Conservation (phyloP, 768 basidiomycete species). For the Lactarius evosmus region DNA sequence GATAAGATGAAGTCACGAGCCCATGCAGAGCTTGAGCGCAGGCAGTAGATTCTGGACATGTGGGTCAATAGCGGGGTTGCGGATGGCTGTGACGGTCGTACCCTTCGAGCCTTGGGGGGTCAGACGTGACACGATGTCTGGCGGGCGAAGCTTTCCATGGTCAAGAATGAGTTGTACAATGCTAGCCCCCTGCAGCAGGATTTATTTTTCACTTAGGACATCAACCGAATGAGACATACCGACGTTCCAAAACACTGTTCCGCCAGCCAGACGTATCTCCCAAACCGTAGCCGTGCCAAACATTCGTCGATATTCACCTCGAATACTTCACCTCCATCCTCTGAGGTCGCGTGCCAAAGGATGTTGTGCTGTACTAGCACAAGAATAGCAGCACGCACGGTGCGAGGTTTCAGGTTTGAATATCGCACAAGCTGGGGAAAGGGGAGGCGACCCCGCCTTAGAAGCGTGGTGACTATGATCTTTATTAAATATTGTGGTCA, state of each 20-base stretch:
- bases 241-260: conserved; percentile 64
- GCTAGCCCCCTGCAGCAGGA: conserved; percentile 57
- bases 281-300: conserved; percentile 77
- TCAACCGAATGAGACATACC: conserved; percentile 45
- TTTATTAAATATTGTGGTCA: conserved; percentile 33
- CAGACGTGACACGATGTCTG: conserved; percentile 59
- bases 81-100: conserved; percentile 31
- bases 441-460: conserved; percentile 82
- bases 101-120: conserved; percentile 57
- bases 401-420: conserved; percentile 63
- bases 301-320: conserved; percentile 86
- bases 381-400: conserved; percentile 65
- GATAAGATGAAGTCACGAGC: conserved; percentile 68
- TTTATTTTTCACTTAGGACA: conserved; percentile 1
- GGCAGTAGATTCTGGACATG: conserved; percentile 36
- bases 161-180: conserved; percentile 75
- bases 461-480: conserved; percentile 69
- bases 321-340: conserved; percentile 69
- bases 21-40: conserved; percentile 64
- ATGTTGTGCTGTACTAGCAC: conserved; percentile 89
- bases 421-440: conserved; percentile 65
- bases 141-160: conserved; percentile 80
- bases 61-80: conserved; percentile 23
- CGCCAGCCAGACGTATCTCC: conserved; percentile 73
- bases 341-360: conserved; percentile 75